Percentiles rank a stretch among this genome's conserved stretches.
Conservation (phyloP, 2,329 filamentous ascomycete species). For the Hymenoscyphus fraxineus region DNA sequence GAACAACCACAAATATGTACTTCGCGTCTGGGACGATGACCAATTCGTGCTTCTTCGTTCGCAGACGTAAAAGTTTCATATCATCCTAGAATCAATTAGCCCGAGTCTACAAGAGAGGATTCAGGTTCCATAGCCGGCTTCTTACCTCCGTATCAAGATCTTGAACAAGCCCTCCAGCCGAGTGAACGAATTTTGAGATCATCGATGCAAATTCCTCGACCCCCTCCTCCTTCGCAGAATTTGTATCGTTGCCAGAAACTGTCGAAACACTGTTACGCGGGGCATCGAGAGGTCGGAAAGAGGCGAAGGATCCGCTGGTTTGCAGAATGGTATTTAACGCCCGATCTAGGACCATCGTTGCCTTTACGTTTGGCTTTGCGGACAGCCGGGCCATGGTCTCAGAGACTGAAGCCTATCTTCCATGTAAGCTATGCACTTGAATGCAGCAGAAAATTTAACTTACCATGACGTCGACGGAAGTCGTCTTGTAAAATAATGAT, state of each 20-base stretch:
- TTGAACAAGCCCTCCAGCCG: constrained; percentile 65
- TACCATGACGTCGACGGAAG: neutral
- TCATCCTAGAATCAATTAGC: constrained; percentile 54
- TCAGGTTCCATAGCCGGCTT: neutral
- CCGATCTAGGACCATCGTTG: constrained; percentile 71
- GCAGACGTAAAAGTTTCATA: constrained; percentile 68
- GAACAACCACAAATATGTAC: constrained; percentile 74
- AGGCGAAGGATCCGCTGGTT: constrained; percentile 59
- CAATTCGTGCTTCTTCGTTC: constrained; percentile 82
- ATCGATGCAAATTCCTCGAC: constrained; percentile 71
- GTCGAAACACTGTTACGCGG: constrained; percentile 14
- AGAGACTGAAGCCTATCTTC: constrained; percentile 8
- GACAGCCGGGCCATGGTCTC: constrained; percentile 46
- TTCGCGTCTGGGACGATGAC: constrained; percentile 79
- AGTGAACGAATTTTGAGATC: constrained; percentile 72
- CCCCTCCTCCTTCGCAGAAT: constrained; percentile 11
- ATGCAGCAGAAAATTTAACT: neutral
- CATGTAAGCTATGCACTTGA: neutral
- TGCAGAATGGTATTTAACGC: constrained; percentile 70
- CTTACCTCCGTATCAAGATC: constrained; percentile 67
- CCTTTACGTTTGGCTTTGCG: constrained; percentile 75
- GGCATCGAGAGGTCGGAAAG: constrained; percentile 37
- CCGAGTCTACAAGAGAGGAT: neutral
- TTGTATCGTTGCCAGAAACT: constrained; percentile 16
- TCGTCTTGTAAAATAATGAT: neutral